These are phyloP conservation scores for Allium sativum DNA, from an alignment of 106 monocot genomes.

Conservation along the genomic window DNA sequence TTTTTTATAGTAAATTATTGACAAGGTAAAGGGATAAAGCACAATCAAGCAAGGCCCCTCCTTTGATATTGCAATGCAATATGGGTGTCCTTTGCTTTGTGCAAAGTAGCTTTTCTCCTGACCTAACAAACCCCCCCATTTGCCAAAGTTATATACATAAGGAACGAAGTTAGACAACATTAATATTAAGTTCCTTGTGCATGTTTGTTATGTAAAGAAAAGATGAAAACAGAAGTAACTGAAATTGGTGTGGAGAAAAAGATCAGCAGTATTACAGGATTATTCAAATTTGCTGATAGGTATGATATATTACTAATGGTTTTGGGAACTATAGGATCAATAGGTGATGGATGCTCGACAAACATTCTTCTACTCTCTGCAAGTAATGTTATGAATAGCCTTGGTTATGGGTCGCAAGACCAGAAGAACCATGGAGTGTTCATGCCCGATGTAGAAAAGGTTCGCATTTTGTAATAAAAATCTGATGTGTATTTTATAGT, in stretches of 20 bases:
- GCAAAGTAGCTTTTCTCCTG: not conserved
- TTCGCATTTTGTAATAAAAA: slow-evolving; percentile 8
- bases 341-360: slow-evolving; percentile 69
- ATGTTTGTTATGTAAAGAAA: not conserved
- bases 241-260: not conserved
- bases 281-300: slow-evolving; percentile 54
- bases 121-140: not conserved
- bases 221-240: not conserved
- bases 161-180: not conserved
- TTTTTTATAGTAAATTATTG: too few species aligned
- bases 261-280: slow-evolving; percentile 6
- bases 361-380: slow-evolving; percentile 57
- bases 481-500: not conserved
- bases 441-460: slow-evolving; percentile 76
- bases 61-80: not conserved
- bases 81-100: slow-evolving; percentile 4
- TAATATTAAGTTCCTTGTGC: not conserved
- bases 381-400: slow-evolving; percentile 52
- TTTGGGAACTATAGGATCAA: slow-evolving; percentile 58
- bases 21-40: too few species aligned
- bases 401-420: slow-evolving; percentile 22
- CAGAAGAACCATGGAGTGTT: slow-evolving; percentile 16
- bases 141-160: not conserved
- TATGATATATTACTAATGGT: slow-evolving; percentile 57
- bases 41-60: too few species aligned